Conservation (phyloP, 306 rosid genomes). For the Citrullus mucosospermus region DNA sequence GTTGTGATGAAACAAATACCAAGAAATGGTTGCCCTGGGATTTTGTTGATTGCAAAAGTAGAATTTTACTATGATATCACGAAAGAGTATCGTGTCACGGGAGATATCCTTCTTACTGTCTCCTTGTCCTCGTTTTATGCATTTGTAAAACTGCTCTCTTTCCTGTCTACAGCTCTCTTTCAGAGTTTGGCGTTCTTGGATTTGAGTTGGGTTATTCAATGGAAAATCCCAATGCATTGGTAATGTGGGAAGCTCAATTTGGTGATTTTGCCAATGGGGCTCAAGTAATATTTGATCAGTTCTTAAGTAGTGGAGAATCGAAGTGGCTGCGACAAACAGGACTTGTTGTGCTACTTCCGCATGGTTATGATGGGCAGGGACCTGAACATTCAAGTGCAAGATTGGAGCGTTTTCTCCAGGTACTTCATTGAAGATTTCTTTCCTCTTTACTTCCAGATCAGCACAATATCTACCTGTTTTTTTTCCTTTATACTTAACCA, state of each 20-base stretch:
- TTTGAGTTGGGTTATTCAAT: conserved; percentile 95
- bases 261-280: conserved; percentile 77
- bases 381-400: conserved; percentile 95
- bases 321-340: conserved; percentile 99
- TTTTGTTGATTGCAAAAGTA: neutral
- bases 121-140: neutral
- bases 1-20: neutral
- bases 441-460: neutral
- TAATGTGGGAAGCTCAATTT: conserved; percentile 92
- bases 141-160: neutral
- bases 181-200: conserved; percentile 94
- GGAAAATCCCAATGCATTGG: conserved; percentile 90
- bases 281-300: conserved; percentile 63
- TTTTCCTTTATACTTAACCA: neutral
- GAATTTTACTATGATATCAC: neutral
- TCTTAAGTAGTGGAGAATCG: conserved; percentile 65
- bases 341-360: conserved; percentile 80
- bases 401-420: conserved; percentile 94
- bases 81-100: neutral
- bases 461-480: neutral
- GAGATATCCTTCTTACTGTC: neutral
- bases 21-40: neutral
- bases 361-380: conserved; percentile 94
- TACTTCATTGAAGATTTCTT: neutral
- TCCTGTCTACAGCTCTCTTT: conserved; percentile 58